A percentile compares a stretch with the other conserved stretches of the same genome.
Conservation (phyloP, 768 basidiomycete species). For the Lactarius hatsudake region DNA sequence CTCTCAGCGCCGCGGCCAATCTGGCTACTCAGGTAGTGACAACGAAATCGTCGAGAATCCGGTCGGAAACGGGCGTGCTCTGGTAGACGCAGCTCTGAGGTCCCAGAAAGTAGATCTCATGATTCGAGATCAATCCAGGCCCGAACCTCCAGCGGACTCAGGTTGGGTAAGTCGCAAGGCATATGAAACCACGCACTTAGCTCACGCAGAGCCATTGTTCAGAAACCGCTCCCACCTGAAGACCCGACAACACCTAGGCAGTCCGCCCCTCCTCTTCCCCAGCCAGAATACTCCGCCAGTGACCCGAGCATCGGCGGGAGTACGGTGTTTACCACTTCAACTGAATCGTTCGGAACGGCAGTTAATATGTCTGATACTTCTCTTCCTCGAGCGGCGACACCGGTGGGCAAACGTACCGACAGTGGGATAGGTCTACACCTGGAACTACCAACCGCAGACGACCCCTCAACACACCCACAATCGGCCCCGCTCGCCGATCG, state of each 20-base stretch:
- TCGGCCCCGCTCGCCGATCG: neutral
- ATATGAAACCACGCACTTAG: neutral
- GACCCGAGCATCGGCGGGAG: neutral
- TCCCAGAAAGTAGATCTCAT: neutral
- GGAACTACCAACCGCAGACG: too few relatives aligned
- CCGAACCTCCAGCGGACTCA: neutral
- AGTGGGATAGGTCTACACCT: neutral
- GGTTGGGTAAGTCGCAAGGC: neutral
- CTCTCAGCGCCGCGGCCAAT: neutral
- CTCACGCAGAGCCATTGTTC: neutral
- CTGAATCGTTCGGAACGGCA: neutral
- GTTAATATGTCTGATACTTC: neutral
- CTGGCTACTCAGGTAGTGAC: neutral
- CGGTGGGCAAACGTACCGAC: neutral
- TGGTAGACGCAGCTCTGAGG: neutral
- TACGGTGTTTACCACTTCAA: neutral
- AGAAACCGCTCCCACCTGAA: neutral
- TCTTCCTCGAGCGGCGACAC: neutral
- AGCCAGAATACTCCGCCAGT: neutral
- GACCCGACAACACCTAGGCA: neutral
- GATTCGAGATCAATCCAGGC: neutral
- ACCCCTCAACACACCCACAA: neutral
- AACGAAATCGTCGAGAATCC: neutral
- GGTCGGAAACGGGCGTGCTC: neutral
- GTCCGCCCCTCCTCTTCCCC: neutral